phyloP scores from a whole-genome alignment of 345 rosid genomes.

The Melastoma malabathricum region DNA sequence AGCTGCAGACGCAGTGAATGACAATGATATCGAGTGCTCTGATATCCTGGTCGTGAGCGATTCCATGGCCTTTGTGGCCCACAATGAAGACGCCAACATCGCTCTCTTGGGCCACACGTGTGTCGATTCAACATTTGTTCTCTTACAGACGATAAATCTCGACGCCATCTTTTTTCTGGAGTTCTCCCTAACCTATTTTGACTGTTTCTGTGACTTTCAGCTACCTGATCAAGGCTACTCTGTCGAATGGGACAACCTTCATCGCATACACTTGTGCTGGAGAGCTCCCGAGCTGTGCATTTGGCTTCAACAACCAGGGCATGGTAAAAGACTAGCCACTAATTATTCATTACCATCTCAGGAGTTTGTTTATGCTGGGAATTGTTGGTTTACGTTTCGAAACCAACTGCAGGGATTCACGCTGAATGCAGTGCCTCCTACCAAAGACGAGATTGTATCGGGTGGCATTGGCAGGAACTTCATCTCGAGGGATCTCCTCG shows the following conservation, averaged over 20 bases:
- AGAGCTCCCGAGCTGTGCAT: constrained; percentile 58
- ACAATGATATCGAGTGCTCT: constrained; percentile 29
- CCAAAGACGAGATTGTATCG: constrained; percentile 26
- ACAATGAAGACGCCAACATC: constrained; percentile 49
- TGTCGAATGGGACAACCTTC: constrained; percentile 25
- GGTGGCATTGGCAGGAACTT: constrained; percentile 45
- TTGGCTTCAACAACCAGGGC: constrained; percentile 40
- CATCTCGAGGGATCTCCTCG: constrained; percentile 43
- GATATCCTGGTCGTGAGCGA: constrained; percentile 33
- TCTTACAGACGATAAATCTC: not conserved
- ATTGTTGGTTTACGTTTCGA: no score
- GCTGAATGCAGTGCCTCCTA: constrained; percentile 43
- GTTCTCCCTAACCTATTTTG: no score
- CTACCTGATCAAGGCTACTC: constrained; percentile 28
- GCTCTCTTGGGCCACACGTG: constrained; percentile 49
- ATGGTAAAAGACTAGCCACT: constrained; percentile 18
- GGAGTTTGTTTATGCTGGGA: no score
- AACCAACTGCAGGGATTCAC: constrained; percentile 29
- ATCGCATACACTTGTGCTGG: constrained; percentile 48
- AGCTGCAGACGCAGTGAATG: not conserved
- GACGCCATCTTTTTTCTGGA: not conserved
- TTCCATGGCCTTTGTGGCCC: constrained; percentile 38
- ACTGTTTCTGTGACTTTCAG: constrained; percentile 14
- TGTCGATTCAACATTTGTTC: not conserved
- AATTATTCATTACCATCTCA: no score